These are phyloP conservation scores for Ceratobasidium sp. DNA, from an alignment of 1,284 basidiomycete species.

Conservation along the genomic window DNA sequence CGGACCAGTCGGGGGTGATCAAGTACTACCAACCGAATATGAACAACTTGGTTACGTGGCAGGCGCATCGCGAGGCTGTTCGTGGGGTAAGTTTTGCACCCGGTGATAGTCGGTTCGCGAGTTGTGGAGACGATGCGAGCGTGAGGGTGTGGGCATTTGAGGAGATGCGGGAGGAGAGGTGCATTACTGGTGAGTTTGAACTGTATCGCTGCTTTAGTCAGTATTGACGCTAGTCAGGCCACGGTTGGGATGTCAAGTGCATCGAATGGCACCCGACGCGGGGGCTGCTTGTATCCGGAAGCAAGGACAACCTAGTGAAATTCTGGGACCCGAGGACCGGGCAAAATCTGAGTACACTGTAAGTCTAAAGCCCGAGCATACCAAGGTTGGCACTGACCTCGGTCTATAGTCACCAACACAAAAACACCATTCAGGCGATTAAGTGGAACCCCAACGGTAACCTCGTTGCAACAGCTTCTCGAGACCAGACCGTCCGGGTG, in stretches of 20 bases:
- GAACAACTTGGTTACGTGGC: constrained; percentile 96
- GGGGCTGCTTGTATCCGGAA: constrained; percentile 90
- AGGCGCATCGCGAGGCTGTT: constrained; percentile 88
- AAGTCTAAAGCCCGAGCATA: constrained; percentile 50
- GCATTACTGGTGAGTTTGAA: constrained; percentile 71
- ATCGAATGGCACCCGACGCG: constrained; percentile 99
- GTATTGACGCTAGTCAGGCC: constrained; percentile 60
- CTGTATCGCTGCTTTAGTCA: not conserved
- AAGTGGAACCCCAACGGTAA: constrained; percentile 94
- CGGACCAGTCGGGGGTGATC: constrained; percentile 92
- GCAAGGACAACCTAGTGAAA: constrained; percentile 97
- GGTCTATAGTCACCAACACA: constrained; percentile 82
- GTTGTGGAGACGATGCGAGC: constrained; percentile 92
- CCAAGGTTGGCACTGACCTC: constrained; percentile 34
- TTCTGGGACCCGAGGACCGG: constrained; percentile 98
- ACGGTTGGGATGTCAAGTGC: constrained; percentile 98
- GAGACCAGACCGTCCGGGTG: constrained; percentile 94
- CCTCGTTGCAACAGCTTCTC: constrained; percentile 89
- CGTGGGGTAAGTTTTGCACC: constrained; percentile 91
- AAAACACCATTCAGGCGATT: constrained; percentile 93
- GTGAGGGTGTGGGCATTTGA: constrained; percentile 96
- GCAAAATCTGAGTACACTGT: constrained; percentile 86
- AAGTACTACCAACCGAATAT: constrained; percentile 99
- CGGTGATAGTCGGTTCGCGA: constrained; percentile 90
- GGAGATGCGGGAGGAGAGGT: constrained; percentile 85